Evolutionary conservation across 768 basidiomycete genomes (phyloP).

Genomic region (Lyophyllum semitale): DNA sequence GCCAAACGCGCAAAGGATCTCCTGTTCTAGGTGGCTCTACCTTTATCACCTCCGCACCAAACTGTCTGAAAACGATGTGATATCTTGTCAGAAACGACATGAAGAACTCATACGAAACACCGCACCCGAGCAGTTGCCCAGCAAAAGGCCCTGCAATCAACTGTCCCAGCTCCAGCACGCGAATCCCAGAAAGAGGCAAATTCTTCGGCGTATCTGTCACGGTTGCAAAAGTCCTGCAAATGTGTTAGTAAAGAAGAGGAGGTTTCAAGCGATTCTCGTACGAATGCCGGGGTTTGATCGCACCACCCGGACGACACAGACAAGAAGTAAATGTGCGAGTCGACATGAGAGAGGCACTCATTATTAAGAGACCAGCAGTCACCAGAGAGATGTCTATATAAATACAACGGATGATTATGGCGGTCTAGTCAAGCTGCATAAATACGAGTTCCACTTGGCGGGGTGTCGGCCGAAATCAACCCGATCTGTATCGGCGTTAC

Average conservation of each 20-base stretch:
- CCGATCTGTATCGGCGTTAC: neutral
- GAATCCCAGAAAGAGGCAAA: conserved; percentile 63
- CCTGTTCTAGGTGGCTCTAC: conserved; percentile 64
- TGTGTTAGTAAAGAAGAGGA: neutral
- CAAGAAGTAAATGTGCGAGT: neutral
- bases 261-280: neutral
- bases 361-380: neutral
- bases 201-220: conserved; percentile 24
- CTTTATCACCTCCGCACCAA: conserved; percentile 74
- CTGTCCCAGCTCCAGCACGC: conserved; percentile 70
- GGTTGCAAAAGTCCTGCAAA: conserved; percentile 15
- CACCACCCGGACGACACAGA: neutral
- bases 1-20: conserved; percentile 70
- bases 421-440: neutral
- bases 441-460: neutral
- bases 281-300: neutral
- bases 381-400: neutral
- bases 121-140: conserved; percentile 70
- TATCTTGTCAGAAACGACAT: neutral
- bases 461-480: neutral
- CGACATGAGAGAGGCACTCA: neutral
- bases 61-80: conserved; percentile 46
- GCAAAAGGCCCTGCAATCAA: conserved; percentile 75
- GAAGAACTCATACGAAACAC: neutral
- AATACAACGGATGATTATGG: neutral